Conservation (phyloP, 2,329 filamentous ascomycete genomes). For the Calonectria crousiana region DNA sequence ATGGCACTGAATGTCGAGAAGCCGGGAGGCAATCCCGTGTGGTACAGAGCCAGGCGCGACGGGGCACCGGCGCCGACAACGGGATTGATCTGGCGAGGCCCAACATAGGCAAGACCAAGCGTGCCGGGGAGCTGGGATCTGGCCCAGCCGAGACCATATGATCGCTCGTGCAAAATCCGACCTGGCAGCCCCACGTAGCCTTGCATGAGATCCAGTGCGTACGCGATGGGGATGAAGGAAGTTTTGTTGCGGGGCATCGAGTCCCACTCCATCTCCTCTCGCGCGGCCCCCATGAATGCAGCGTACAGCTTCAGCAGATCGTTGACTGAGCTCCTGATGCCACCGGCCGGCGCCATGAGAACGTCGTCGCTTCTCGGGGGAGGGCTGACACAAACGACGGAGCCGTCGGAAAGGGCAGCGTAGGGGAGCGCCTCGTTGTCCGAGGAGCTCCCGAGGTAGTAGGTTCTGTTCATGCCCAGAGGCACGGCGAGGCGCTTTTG, state of each 20-base stretch:
- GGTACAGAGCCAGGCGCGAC: background rate
- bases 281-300: background rate
- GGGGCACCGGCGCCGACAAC: background rate
- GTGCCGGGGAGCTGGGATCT: background rate
- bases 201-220: background rate
- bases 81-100: background rate
- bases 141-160: background rate
- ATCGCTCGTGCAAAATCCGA: background rate
- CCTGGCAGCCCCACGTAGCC: background rate
- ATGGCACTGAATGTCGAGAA: background rate
- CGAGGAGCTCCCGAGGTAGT: background rate
- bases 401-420: background rate
- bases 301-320: background rate
- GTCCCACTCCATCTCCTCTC: background rate
- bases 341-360: background rate
- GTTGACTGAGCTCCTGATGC: background rate
- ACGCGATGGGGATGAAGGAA: background rate
- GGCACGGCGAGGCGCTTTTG: background rate
- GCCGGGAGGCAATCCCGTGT: background rate
- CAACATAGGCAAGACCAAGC: background rate
- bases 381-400: background rate
- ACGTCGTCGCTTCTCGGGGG: background rate
- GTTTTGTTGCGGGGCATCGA: background rate
- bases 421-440: background rate
- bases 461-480: background rate